Evolutionary conservation across 495 filamentous ascomycete genomes (phyloP), one percentile per base, ranked within the genome.

Genomic region (Paragyromitra xinjiangensis): DNA sequence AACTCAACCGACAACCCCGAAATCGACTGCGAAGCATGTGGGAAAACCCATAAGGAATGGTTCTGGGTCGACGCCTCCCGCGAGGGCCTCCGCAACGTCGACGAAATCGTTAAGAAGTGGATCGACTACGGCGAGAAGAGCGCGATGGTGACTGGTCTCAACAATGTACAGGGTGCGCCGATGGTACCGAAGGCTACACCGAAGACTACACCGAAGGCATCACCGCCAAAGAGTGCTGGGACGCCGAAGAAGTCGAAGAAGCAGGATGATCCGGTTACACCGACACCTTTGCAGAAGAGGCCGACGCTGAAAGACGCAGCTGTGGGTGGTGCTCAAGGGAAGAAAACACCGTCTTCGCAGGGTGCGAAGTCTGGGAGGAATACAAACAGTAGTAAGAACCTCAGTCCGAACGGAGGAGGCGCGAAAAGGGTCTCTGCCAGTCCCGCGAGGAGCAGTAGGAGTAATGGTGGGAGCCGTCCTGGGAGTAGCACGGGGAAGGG

Each of bases 31-130:
- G 83, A 85, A 7, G 88, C 88, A 7, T 99, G 95, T 82, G 94
- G 94, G 11, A 93, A 90, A 83, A 91, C 92, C 78, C 96, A 99
- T 84, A 86, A 90, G 48, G 95, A 99, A 83, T 99, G 95, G 95
- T 98, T 99, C 83, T 94, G 95, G 83, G 89, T 98, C 6, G 89
- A 92, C 64, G 94, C 93, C 1, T 89, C 84, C 19, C 88, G 90
- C 79, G 86, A 91, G 11, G 92, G 91, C 0, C 85, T 98, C 11
- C 88, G 85, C 69, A 87, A 84, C 29, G 91, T 98, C 5, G 94
- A 99, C 86, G 93, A 92, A 69, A 89, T 93, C 63, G 89, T 98
- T 29, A 89, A 90, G 81, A 85, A 94, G 73, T 98, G 96, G 95
- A 90, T 94, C 58, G 87, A 87, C 6, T 98, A 94, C 93, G 92